Evolutionary conservation across 2,329 filamentous ascomycete genomes (phyloP).

Genomic region (Sphaerulina vaccinii): DNA sequence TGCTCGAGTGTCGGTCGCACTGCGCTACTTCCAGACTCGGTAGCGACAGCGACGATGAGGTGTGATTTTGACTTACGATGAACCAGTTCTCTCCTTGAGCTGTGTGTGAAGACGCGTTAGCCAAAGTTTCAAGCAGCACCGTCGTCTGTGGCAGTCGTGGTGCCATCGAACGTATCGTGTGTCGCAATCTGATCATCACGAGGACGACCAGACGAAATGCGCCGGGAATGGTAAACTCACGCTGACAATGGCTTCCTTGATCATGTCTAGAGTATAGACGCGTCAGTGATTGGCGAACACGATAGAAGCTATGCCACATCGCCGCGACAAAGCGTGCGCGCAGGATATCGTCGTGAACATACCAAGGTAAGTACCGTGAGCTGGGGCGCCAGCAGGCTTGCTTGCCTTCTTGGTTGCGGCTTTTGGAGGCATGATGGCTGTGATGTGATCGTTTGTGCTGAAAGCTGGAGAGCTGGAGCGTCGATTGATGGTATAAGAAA

Average conservation of each 20-base stretch:
- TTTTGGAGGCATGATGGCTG: constrained; percentile 26
- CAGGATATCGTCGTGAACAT: constrained; percentile 44
- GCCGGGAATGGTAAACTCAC: constrained; percentile 59
- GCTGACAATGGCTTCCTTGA: constrained; percentile 69
- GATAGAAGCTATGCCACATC: constrained; percentile 18
- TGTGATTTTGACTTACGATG: constrained; percentile 56
- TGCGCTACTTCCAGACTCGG: constrained; percentile 17
- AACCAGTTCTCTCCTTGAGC: constrained; percentile 70
- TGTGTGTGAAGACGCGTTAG: constrained; percentile 54
- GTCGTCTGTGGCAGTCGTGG: constrained; percentile 5
- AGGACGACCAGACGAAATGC: constrained; percentile 37
- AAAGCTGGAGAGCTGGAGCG: constrained; percentile 17
- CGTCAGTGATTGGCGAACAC: constrained; percentile 48
- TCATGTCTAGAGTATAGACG: constrained; percentile 62
- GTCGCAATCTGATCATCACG: constrained; percentile 28
- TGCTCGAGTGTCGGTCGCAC: constrained; percentile 18
- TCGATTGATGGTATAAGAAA: constrained; percentile 19
- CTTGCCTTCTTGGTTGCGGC: constrained; percentile 17
- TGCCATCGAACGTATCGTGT: constrained; percentile 20
- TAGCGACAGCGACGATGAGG: constrained; percentile 30
- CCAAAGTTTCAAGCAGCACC: constrained; percentile 27
- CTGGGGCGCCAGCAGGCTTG: constrained; percentile 51
- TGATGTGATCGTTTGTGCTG: constrained; percentile 20
- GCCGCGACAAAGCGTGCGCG: constrained; percentile 22
- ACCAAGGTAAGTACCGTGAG: constrained; percentile 68